These are phyloP conservation scores for Pyrus betulifolia DNA, from an alignment of 306 rosid species.

Conservation along the genomic window DNA sequence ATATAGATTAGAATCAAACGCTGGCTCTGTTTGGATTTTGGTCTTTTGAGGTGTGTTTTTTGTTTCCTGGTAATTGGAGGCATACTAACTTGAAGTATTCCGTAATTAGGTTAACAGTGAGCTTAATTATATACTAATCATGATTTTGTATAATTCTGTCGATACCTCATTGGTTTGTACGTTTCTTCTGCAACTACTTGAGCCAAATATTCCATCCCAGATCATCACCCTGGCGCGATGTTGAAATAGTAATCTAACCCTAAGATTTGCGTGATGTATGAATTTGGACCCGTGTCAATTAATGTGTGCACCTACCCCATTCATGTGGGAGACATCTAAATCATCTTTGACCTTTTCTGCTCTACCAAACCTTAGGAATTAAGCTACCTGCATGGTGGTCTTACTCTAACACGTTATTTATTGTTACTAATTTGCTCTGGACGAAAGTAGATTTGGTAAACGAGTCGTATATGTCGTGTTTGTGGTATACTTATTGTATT, in stretches of 20 bases:
- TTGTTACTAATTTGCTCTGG: not conserved
- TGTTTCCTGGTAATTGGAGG: conserved; percentile 67
- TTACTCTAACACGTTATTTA: not conserved
- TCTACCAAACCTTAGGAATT: not conserved
- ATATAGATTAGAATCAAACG: conserved; percentile 31
- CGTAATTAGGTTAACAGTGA: conserved; percentile 12
- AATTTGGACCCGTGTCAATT: conserved; percentile 1
- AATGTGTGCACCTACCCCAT: conserved; percentile 1
- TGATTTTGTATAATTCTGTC: conserved; percentile 13
- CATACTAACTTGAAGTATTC: conserved; percentile 30
- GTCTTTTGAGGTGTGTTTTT: conserved; percentile 75
- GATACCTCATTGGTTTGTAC: conserved; percentile 41
- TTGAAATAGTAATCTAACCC: conserved; percentile 29
- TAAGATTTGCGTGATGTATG: not conserved
- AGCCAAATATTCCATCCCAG: conserved; percentile 25
- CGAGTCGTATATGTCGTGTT: too few relatives aligned
- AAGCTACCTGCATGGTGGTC: not conserved
- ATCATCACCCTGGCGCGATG: conserved; percentile 15
- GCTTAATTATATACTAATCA: conserved; percentile 18
- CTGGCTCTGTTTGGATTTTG: conserved; percentile 46
- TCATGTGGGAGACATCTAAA: not conserved
- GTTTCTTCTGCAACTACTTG: conserved; percentile 52
- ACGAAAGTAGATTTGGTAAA: too few relatives aligned
- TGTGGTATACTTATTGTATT: too few relatives aligned
- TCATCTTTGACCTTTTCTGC: not conserved